Evolutionary conservation across 2,329 filamentous ascomycete genomes (phyloP), one percentile per base, ranked within the genome.

Genomic region (Calonectria fujianensis): DNA sequence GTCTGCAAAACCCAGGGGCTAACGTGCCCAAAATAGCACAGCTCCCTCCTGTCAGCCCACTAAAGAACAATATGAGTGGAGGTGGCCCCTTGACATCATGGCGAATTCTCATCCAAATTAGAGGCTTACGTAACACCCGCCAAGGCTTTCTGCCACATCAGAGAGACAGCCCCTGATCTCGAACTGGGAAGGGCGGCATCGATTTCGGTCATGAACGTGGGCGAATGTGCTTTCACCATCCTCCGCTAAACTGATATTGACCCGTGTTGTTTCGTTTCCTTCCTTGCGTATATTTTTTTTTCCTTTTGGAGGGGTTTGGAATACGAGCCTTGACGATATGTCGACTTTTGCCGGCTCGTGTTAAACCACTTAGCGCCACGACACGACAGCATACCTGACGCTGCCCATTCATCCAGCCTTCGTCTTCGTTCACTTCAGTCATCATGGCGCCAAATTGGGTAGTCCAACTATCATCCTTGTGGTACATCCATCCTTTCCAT

Each of bases 391-490:
- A 41, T 29, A 54, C 24, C 50, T 31, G 27, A 48, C 41, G 51
- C 39, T 31, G 35, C 50, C 35, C 50, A 63, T 29, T 31, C 20
- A 45, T 20, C 37, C 51, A 20, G 29, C 32, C 29, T 63, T 48
- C 39, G 48, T 50, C n/a, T 31, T 78, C 37, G 37, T 35, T 41
- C 65, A 31, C 37, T 70, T 48, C 48, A 24, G 48, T 57, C 70
- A 75, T 74, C 74, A 81, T 81, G 78, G 80, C 76, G 70, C 70
- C 73, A 27, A 74, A 78, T 70, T 35, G 35, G 41, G 73, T 80
- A 37, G 67, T 80, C 61, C 80, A 81, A 61, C 69, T 81, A 61
- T 80, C 78, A 61, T 77, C 77, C 32, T 63, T 80, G 48, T 81
- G 80, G 80, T 80, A 79, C 9, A 29, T 20, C 13, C 67, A 35